Evolutionary conservation across 768 basidiomycete genomes (phyloP), one percentile per base, ranked within the genome.

Genomic region (Tulasnella sp.): DNA sequence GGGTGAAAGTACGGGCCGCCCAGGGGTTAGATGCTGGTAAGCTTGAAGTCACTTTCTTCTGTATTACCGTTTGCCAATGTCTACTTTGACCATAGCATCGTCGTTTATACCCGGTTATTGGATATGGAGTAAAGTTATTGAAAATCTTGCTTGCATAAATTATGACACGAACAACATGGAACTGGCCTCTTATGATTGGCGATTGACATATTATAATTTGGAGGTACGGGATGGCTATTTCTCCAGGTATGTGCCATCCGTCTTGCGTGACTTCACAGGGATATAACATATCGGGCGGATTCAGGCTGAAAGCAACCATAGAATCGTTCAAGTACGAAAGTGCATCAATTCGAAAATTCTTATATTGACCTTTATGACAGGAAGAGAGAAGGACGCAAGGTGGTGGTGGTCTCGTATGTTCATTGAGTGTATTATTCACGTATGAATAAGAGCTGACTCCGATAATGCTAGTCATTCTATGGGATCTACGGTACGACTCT

Each of bases 61-160:
- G 56, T 51, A 35, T 25, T 22, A 9, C 19, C 25, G 37, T 50
- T 31, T 56, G 53, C 5, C 41, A 56, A 54, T 40, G 53, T 50
- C 3, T 56, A 53, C 37, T 27, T 41, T 54, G 16, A 5, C 32
- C 20, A 2, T 20, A 57, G 49, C 49, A 6, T 37, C 34, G 47
- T 55, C 5, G 2, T 60, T 62, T 49, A 77, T 90, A 51, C 79
- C 81, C 62, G 90, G 92, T 1, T 99, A 91, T 62, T 98, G 91
- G 92, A 78, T 93, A 47, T 93, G 90, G 84, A 79, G 83, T 1
- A 91, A 92, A 64, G 85, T 95, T 45, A 78, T 98, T 8, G 86
- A 96, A 65, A 98, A 99, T 58, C 72, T 96, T 2, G 91, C 93
- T 0, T 88, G 82, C 1, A 75, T 96, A 16, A 83, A 83, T 60